Percentiles rank a stretch among this genome's conserved stretches.
These are phyloP conservation scores for Carex littledalei DNA, from an alignment of 176 grass and related monocot genomes.

Conservation along the genomic window DNA sequence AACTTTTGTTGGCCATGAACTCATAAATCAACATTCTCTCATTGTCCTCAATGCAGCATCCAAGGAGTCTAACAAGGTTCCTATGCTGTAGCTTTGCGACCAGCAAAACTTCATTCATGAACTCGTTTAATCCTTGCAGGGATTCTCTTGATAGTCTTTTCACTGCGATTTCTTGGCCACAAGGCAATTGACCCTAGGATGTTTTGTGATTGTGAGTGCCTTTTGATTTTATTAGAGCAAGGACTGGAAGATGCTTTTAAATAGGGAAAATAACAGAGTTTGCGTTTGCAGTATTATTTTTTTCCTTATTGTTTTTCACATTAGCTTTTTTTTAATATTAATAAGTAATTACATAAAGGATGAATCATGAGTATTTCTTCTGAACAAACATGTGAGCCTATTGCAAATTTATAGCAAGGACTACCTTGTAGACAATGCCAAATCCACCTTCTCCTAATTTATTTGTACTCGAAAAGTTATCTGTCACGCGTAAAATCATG, in stretches of 20 bases:
- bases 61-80: slow-evolving; percentile 45
- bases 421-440: slow-evolving; percentile 55
- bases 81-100: slow-evolving; percentile 54
- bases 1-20: slow-evolving; percentile 51
- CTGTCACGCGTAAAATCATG: slow-evolving; percentile 24
- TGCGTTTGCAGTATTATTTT: not conserved
- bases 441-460: slow-evolving; percentile 49
- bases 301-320: not conserved
- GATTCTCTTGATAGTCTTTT: slow-evolving; percentile 43
- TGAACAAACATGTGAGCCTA: not conserved
- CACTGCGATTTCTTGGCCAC: slow-evolving; percentile 41
- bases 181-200: slow-evolving; percentile 28
- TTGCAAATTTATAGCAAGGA: not conserved
- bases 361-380: not conserved
- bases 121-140: slow-evolving; percentile 32
- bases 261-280: not conserved
- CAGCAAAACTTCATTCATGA: slow-evolving; percentile 51
- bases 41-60: slow-evolving; percentile 35
- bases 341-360: not conserved
- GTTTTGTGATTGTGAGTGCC: not conserved
- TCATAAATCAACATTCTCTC: slow-evolving; percentile 57
- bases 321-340: not conserved
- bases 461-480: slow-evolving; percentile 36
- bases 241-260: not conserved
- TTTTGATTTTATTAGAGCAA: not conserved